Base-by-base conservation (phyloP, 805 yeast species). In the Lipomyces japonicus region DNA sequence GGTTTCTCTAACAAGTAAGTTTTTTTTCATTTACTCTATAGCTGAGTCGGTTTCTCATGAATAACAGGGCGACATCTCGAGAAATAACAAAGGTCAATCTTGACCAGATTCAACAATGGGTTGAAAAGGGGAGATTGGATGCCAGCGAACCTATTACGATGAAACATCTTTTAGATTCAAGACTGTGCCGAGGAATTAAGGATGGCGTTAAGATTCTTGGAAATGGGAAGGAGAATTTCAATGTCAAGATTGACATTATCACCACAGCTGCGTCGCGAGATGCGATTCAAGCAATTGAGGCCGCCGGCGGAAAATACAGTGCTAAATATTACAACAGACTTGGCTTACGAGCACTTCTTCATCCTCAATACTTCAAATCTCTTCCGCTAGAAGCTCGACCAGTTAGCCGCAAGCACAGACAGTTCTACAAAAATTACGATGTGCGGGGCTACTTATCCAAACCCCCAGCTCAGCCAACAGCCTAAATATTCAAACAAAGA, bases 341-440 rank as follows among this genome's bases (percentile, higher is more conserved):
- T 30, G 82, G 58, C 2, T 77, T 85, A 62, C 74, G 79, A 61
- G 91, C 88, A 3, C 93, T 88, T 62, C 72, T 87, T 35, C 69
- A 81, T 40, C 97, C 97, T 9, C 77, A 79, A 57, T 84, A 76
- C 61, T 82, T 80, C 63, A 95, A 95, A 16, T 80, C 88, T 57
- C 67, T 90, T 14, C 97, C 97, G 39, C 66, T 87, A 58, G 81
- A 79, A 45, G 89, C 97, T 1, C 80, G 89, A 68, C 98, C 98
- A 12, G 84, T 83, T 6, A 81, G 79, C 60, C 80, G 86, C 69
- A 84, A 86, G 68, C 88, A 84, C 63, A 81, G 91, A 49, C 80
- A 79, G 50, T 87, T 75, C 68, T 91, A 93, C 71, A 79, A 88
- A 42, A 76, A 80, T 65, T 75, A 77, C 1, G 80, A 74, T 32